Evolutionary conservation across 345 rosid species (phyloP), one percentile per base, ranked within the genome.

Genomic region (Abelmoschus esculentus): DNA sequence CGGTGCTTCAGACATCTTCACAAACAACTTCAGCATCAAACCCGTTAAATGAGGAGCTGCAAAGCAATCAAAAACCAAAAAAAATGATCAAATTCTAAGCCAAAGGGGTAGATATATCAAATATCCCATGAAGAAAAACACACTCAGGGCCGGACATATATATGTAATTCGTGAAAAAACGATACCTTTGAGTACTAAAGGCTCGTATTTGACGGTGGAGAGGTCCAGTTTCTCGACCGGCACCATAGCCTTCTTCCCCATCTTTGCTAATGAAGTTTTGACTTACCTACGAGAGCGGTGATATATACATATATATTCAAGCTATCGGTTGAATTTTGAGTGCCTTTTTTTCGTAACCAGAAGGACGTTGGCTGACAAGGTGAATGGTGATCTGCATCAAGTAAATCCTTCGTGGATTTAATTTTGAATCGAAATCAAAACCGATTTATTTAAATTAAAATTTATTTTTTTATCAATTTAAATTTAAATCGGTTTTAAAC

Each of bases 41-140:
- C 97, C 97, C 15, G 90, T 86, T 82, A 91, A 73, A 81, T 86
- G 93, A 15, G 97, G 93, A 61, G 90, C 96, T 91, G 85, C 59
- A 80, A 54, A 54, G 29, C 58, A 54, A 38, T 9, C 12, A 4
- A 55, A 50, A 18, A 62, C 19, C 3, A 58, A 42, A 14, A 42
- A 13, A 64, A 42, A 42, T 28, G 3, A 68, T 74, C 29, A 50
- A 66, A 75, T 69, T 59, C 49, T 38, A 72, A 17, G 67, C 42
- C 2, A 69, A 34, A 69, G 13, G 36, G 22, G 6, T 53, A 53
- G 10, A 69, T 12, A 55, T 13, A 54, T 40, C 18, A 22, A 12
- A 53, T 4, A 11, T 66, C 67, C 67, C 56, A 28, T 7, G n/a
- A 47, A 14, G 12, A 18, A n/a, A 18, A 29, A 67, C 15, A 17